A percentile compares a stretch with the other conserved stretches of the same genome.
phyloP scores from a whole-genome alignment of 2,329 filamentous ascomycete species.

The Pseudogymnoascus sp. region DNA sequence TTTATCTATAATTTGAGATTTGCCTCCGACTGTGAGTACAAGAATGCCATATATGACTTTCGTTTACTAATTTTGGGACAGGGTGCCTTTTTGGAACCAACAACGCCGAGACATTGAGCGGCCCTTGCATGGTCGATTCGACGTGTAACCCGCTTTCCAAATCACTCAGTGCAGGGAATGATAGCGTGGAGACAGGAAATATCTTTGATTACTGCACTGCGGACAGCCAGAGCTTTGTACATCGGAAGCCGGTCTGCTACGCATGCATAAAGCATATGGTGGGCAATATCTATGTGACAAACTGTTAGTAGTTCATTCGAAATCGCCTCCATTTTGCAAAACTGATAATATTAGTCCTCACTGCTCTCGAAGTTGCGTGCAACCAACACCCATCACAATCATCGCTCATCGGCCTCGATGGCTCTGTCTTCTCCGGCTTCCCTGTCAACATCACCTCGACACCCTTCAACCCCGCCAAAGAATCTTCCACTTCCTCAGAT shows the following conservation, averaged over 20 bases:
- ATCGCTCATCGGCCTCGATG: conserved; percentile 20
- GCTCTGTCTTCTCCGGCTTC: conserved; percentile 20
- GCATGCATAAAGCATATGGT: neutral
- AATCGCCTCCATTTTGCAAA: neutral
- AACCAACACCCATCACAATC: conserved; percentile 37
- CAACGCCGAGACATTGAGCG: neutral
- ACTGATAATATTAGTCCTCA: conserved; percentile 33
- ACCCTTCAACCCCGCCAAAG: conserved; percentile 31
- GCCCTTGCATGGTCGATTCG: conserved; percentile 6
- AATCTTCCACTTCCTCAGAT: conserved; percentile 6
- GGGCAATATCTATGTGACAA: neutral
- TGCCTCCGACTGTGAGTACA: conserved; percentile 1
- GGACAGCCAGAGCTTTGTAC: neutral
- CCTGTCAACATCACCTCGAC: conserved; percentile 22
- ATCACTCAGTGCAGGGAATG: conserved; percentile 1
- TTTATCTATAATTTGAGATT: conserved; percentile 9
- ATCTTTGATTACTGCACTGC: neutral
- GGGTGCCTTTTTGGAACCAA: neutral
- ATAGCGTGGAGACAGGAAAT: neutral
- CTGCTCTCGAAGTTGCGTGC: conserved; percentile 47
- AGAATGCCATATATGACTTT: neutral
- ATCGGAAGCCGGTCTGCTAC: neutral
- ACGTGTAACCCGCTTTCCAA: neutral
- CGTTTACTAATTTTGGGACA: neutral
- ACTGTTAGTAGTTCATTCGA: neutral